Evolutionary conservation across 768 basidiomycete species (phyloP).

Genomic region (Lactifluus hygrophoroides): DNA sequence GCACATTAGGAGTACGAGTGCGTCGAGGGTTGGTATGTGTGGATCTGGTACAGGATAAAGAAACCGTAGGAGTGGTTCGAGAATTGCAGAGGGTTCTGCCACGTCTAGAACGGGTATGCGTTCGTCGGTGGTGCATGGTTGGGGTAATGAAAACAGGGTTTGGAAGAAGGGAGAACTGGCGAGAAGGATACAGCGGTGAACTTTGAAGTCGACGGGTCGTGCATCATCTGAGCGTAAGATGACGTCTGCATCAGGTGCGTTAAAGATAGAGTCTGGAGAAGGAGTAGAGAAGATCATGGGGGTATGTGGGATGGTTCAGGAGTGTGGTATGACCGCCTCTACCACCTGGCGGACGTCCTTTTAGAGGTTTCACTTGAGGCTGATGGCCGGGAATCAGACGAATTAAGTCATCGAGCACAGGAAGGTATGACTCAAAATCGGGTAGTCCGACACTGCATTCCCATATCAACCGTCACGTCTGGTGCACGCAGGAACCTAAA

Average conservation of each 20-base stretch:
- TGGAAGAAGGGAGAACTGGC: conserved; percentile 60
- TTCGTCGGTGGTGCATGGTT: conserved; percentile 29
- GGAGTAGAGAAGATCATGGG: conserved; percentile 7
- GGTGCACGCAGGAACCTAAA: neutral
- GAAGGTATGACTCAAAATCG: neutral
- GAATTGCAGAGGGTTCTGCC: conserved; percentile 37
- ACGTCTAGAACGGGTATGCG: conserved; percentile 43
- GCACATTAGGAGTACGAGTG: conserved; percentile 41
- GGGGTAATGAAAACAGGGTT: conserved; percentile 61
- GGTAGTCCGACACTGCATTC: neutral
- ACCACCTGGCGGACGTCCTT: neutral
- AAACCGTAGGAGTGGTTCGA: conserved; percentile 48
- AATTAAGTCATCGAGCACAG: conserved; percentile 3
- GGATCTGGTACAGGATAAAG: conserved; percentile 58
- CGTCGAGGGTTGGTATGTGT: conserved; percentile 40
- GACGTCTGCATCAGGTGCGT: conserved; percentile 44
- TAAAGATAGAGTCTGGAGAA: conserved; percentile 26
- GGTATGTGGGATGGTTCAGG: neutral
- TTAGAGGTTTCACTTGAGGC: conserved; percentile 1
- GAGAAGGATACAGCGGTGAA: conserved; percentile 54
- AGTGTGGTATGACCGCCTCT: neutral
- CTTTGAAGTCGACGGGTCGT: conserved; percentile 39
- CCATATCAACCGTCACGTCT: conserved; percentile 3
- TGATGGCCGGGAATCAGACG: neutral
- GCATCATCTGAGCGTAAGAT: conserved; percentile 38